Evolutionary conservation across 352 stramenopile genomes (phyloP).

Genomic region (Blastocystis sp.): DNA sequence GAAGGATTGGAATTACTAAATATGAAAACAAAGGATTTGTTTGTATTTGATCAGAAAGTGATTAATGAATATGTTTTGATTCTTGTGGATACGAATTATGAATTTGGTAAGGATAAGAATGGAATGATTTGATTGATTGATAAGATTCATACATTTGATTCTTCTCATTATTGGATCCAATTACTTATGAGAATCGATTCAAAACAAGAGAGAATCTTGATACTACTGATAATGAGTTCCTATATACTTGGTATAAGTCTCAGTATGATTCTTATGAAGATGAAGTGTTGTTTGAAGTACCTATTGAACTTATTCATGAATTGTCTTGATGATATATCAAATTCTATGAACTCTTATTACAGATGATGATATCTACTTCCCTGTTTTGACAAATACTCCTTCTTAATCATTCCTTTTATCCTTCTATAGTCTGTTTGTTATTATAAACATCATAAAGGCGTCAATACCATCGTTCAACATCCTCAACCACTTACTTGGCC

Average conservation of each 20-base stretch:
- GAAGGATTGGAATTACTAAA: slow-evolving; percentile 88
- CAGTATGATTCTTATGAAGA: slow-evolving; percentile 97
- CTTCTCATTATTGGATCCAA: slow-evolving; percentile 81
- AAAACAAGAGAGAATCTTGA: no score
- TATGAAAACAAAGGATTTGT: slow-evolving; percentile 82
- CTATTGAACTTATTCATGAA: slow-evolving; percentile 87
- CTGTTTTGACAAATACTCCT: slow-evolving; percentile 24
- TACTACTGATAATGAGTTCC: slow-evolving; percentile 99
- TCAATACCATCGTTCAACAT: neutral
- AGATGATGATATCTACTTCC: slow-evolving; percentile 82
- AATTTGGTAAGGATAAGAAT: no score
- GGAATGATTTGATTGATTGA: slow-evolving; percentile 91
- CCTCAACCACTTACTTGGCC: slow-evolving; percentile 27
- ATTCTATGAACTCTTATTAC: slow-evolving; percentile 98
- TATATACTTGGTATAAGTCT: slow-evolving; percentile 91
- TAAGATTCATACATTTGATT: slow-evolving; percentile 97
- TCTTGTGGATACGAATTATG: slow-evolving; percentile 96
- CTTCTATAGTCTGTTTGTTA: no score
- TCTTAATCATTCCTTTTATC: no score
- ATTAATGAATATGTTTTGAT: slow-evolving; percentile 84
- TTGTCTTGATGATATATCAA: slow-evolving; percentile 90
- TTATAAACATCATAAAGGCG: neutral
- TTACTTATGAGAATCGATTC: slow-evolving; percentile 67
- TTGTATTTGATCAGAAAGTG: slow-evolving; percentile 82
- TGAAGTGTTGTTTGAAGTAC: slow-evolving; percentile 83